These are phyloP conservation scores for Auricularia heimuer DNA, from an alignment of 768 basidiomycete genomes.

Conservation along the genomic window DNA sequence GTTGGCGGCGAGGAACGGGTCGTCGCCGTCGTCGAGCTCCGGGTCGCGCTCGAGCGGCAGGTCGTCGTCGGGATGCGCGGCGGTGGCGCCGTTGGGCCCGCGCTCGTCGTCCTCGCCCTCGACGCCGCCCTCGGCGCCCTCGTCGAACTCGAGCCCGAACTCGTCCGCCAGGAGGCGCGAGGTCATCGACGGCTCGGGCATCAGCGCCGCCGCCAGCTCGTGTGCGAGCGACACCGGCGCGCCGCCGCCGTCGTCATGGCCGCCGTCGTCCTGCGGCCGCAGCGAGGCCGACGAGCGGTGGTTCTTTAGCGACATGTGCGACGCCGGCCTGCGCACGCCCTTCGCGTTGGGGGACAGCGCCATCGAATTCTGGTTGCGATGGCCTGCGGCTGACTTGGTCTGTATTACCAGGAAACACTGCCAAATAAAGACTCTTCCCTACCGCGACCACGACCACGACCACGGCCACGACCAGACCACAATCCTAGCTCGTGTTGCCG, in stretches of 20 bases:
- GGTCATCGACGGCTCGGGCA: conserved; percentile 74
- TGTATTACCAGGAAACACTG: no score
- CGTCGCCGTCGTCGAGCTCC: neutral
- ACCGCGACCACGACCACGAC: no score
- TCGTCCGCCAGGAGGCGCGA: conserved; percentile 78
- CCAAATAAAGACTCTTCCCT: no score
- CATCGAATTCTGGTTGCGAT: neutral
- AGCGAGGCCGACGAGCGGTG: neutral
- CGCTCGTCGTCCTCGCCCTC: conserved; percentile 33
- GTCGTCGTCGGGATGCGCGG: neutral
- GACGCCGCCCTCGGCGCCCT: conserved; percentile 67
- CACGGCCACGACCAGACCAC: no score
- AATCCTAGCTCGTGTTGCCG: no score
- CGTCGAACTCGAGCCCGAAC: conserved; percentile 83
- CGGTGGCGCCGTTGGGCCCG: neutral
- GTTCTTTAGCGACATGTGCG: neutral
- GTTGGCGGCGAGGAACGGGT: neutral
- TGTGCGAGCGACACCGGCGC: conserved; percentile 46
- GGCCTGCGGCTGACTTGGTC: no score
- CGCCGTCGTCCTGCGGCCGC: neutral
- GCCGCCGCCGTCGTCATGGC: conserved; percentile 1
- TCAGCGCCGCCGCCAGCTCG: conserved; percentile 76
- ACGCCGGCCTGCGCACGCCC: neutral
- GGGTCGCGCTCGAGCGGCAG: neutral
- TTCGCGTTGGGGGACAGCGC: neutral